Base-by-base conservation (phyloP, 2,329 filamentous ascomycete genomes). In the Clonostachys rosea region DNA sequence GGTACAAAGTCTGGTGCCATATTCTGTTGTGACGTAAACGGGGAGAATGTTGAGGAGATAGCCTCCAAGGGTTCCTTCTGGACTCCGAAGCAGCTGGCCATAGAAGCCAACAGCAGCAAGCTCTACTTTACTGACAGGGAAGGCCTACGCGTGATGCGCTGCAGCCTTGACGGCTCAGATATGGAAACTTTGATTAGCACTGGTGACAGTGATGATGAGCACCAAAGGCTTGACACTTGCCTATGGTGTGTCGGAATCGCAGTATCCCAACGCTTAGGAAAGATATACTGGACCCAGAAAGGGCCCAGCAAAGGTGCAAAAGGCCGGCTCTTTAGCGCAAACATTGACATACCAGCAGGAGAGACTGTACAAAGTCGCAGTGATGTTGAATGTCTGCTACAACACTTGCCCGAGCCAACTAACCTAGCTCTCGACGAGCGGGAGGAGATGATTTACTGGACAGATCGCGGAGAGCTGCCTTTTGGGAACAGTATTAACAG, bases 211-310 rank as follows among this genome's bases (percentile, higher is more conserved):
- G 44, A 54, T 39, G 55, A 53, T 14, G 39, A 54, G 13, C 49
- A 54, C 24, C 47, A 62, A 16, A 48, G 56, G 10, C 53, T 58
- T 12, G 68, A 75, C 46, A 34, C 50, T 49, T 56, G 52, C 42
- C 59, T 65, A 5, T 81, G 77, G 77, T 80, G 76, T 47, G 79
- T 84, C 9, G 80, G 81, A 2, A 68, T 84, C 37, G 59, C 73
- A 0, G 64, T 84, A 0, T 69, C 71, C 4, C 60, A 61, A 0
- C 49, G 58, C 1, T 59, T 61, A 1, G 67, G 69, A 13, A 68
- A 71, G 40, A 65, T 84, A 42, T 83, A 76, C 65, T 84, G 80
- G 80, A 78, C 75, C 0, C 79, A 83, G 45, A 83, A 84, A 54
- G 80, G 81, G 0, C 61, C 67, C 0, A 68, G 71, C 4, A 83